Percentiles rank a stretch among this genome's conserved stretches.
These are phyloP conservation scores for Ampelocalamus luodianensis DNA, from an alignment of 176 grass and related monocot genomes.

Conservation along the genomic window DNA sequence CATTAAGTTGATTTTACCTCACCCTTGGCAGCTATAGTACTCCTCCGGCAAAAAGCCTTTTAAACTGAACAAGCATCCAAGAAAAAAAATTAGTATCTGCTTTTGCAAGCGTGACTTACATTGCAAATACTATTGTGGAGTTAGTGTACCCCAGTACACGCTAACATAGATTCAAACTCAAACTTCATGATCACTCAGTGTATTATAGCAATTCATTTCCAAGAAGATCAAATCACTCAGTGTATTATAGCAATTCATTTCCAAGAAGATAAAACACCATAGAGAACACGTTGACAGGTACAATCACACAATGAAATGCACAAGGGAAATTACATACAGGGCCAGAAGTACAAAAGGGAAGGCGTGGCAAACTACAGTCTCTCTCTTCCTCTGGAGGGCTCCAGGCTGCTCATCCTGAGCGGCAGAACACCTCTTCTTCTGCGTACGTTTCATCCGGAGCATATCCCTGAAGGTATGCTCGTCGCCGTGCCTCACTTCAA, in stretches of 20 bases:
- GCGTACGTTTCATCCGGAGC: too few species aligned
- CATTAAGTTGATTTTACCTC: not conserved
- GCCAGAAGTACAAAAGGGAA: not conserved
- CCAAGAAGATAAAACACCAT: not conserved
- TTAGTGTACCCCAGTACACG: not conserved
- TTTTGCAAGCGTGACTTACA: not conserved
- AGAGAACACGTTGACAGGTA: not conserved
- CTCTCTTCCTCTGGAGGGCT: not conserved
- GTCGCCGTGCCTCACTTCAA: not conserved
- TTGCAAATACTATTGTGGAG: not conserved
- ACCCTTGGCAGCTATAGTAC: not conserved
- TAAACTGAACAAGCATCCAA: not conserved
- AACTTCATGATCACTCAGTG: not conserved
- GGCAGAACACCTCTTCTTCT: not conserved
- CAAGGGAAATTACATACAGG: not conserved
- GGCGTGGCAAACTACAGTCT: not conserved
- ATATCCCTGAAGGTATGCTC: too few species aligned
- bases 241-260: not conserved
- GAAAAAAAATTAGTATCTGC: not conserved
- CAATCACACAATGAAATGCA: not conserved
- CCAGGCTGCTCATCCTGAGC: not conserved
- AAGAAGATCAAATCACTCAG: not conserved
- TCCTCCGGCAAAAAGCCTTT: not conserved
- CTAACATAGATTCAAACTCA: too few species aligned
- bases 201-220: not conserved